These are phyloP conservation scores for Trichoderma sp. DNA, from an alignment of 2,329 filamentous ascomycete genomes.

Conservation along the genomic window DNA sequence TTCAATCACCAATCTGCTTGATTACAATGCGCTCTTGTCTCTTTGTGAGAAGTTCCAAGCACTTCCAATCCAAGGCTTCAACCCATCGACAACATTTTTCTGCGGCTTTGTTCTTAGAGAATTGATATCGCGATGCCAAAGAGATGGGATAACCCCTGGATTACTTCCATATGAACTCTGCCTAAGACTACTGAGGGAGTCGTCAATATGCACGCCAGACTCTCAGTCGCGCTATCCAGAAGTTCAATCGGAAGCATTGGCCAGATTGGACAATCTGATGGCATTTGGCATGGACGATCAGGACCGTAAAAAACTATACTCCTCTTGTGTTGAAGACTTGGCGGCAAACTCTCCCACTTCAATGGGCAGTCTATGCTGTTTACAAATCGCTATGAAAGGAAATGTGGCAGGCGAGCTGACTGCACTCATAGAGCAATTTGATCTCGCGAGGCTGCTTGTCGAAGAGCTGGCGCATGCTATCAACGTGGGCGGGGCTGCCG, in stretches of 20 bases:
- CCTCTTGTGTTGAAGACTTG: conserved; percentile 71
- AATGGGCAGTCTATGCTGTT: conserved; percentile 72
- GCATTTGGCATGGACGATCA: conserved; percentile 55
- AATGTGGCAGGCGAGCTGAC: conserved; percentile 57
- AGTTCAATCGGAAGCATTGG: conserved; percentile 65
- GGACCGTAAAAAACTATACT: conserved; percentile 65
- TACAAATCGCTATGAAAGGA: conserved; percentile 55
- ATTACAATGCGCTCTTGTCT: conserved; percentile 59
- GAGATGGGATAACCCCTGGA: conserved; percentile 42
- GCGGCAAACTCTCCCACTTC: conserved; percentile 63
- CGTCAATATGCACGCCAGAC: conserved; percentile 60
- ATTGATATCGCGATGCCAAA: conserved; percentile 49
- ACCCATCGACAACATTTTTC: conserved; percentile 62
- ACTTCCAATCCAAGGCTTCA: conserved; percentile 66
- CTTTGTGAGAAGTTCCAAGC: conserved; percentile 71
- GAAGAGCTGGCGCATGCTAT: conserved; percentile 65
- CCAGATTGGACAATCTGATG: conserved; percentile 65
- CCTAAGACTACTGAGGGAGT: conserved; percentile 72
- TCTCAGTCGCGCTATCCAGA: conserved; percentile 62
- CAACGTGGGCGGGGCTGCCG: conserved; percentile 37
- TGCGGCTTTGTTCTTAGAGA: conserved; percentile 61
- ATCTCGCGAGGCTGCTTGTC: conserved; percentile 64
- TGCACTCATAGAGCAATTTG: conserved; percentile 62
- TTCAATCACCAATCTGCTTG: conserved; percentile 54
- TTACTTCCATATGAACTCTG: conserved; percentile 56